These are phyloP conservation scores for Ophiostoma sp. DNA, from an alignment of 2,329 filamentous ascomycete genomes.

Conservation along the genomic window DNA sequence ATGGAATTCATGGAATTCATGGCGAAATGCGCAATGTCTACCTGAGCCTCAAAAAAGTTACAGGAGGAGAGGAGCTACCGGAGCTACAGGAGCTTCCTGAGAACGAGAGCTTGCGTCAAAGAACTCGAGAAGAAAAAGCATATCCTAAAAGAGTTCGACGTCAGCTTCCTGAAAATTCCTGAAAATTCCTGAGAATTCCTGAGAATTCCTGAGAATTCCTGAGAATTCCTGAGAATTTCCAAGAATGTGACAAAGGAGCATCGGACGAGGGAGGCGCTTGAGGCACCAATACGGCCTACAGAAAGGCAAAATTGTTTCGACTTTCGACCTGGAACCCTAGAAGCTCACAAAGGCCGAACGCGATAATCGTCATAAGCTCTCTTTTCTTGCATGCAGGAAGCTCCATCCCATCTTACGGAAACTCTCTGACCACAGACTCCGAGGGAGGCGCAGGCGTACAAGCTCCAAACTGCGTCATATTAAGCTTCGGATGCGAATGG, in stretches of 20 bases:
- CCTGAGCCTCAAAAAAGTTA: neutral
- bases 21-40: too few relatives aligned
- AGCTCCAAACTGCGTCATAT: neutral
- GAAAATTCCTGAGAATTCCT: neutral
- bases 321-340: neutral
- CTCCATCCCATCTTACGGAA: conserved; percentile 1
- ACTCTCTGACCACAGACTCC: neutral
- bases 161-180: neutral
- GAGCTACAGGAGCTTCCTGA: neutral
- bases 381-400: neutral
- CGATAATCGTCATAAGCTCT: neutral
- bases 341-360: neutral
- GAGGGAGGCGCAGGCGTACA: neutral
- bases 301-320: neutral
- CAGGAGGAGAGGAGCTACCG: neutral
- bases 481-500: neutral
- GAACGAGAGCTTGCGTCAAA: neutral
- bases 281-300: too few relatives aligned
- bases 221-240: too few relatives aligned
- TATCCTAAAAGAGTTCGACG: neutral
- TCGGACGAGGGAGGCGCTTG: too few relatives aligned
- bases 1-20: too few relatives aligned
- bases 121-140: neutral
- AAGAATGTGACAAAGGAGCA: too few relatives aligned
- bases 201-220: neutral